Conservation (phyloP, 2,329 filamentous ascomycete genomes). For the Trichoderma breve region DNA sequence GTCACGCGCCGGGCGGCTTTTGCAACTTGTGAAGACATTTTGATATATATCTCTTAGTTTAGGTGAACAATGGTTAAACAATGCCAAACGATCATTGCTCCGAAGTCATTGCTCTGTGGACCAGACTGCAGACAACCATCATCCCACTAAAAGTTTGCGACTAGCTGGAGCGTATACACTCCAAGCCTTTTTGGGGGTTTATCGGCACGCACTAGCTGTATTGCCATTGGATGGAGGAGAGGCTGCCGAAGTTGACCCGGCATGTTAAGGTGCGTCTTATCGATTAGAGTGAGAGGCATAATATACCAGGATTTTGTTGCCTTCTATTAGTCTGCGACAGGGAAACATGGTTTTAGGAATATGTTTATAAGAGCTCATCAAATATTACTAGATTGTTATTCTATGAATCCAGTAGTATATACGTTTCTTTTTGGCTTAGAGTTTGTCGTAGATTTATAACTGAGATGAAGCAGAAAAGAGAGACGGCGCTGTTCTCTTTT, state of each 20-base stretch:
- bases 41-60: not conserved
- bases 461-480: not conserved
- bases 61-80: not conserved
- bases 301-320: not conserved
- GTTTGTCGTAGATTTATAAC: not conserved
- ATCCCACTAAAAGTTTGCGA: slow-evolving; percentile 12
- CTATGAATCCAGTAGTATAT: not conserved
- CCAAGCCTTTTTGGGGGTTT: not conserved
- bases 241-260: not conserved
- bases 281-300: not conserved
- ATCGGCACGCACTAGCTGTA: not conserved
- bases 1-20: slow-evolving; percentile 45
- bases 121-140: not conserved
- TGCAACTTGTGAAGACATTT: slow-evolving; percentile 43
- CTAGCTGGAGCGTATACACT: not conserved
- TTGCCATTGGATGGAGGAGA: not conserved
- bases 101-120: not conserved
- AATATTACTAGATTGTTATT: not conserved
- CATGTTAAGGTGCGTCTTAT: not conserved
- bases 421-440: not conserved
- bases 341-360: not conserved
- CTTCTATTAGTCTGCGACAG: not conserved
- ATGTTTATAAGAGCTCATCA: not conserved
- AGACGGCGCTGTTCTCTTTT: not conserved
- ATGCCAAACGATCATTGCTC: not conserved